Evolutionary conservation across 2,329 filamentous ascomycete genomes (phyloP).

Genomic region (Sarocladium kiliense): DNA sequence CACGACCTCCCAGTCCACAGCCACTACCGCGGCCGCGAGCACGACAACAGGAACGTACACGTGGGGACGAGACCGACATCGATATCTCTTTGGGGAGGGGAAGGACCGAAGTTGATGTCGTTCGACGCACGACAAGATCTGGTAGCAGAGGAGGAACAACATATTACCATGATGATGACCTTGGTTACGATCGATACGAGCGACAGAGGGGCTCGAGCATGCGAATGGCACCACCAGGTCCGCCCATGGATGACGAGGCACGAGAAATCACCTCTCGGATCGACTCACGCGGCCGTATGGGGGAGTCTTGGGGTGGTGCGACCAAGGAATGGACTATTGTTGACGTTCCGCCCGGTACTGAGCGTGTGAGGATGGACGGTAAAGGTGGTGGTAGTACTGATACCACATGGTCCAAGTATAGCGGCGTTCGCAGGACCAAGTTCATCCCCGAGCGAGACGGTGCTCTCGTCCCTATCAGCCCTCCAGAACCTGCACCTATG

Average conservation of each 20-base stretch:
- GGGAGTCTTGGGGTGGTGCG: constrained; percentile 69
- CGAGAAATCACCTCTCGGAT: constrained; percentile 54
- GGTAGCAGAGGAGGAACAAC: constrained; percentile 34
- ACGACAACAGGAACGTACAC: constrained; percentile 33
- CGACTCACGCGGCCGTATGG: constrained; percentile 58
- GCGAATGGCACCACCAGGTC: not conserved
- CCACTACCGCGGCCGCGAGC: constrained; percentile 39
- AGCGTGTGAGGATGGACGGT: constrained; percentile 77
- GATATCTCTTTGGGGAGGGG: constrained; percentile 52
- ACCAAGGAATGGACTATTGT: constrained; percentile 77
- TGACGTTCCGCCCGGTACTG: constrained; percentile 78
- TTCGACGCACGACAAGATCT: constrained; percentile 36
- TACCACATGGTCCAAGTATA: constrained; percentile 74
- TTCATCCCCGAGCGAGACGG: constrained; percentile 66
- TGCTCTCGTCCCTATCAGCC: constrained; percentile 14
- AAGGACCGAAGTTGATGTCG: constrained; percentile 51
- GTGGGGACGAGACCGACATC: constrained; percentile 53
- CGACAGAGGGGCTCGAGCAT: constrained; percentile 25
- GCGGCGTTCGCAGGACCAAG: constrained; percentile 67
- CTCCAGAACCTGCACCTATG: constrained; percentile 15
- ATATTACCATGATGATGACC: constrained; percentile 56
- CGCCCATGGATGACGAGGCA: constrained; percentile 51
- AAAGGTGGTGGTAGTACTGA: constrained; percentile 70
- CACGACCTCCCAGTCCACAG: constrained; percentile 38
- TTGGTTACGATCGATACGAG: constrained; percentile 56